These are phyloP conservation scores for Aphanocladium album DNA, from an alignment of 2,329 filamentous ascomycete species.

Conservation along the genomic window DNA sequence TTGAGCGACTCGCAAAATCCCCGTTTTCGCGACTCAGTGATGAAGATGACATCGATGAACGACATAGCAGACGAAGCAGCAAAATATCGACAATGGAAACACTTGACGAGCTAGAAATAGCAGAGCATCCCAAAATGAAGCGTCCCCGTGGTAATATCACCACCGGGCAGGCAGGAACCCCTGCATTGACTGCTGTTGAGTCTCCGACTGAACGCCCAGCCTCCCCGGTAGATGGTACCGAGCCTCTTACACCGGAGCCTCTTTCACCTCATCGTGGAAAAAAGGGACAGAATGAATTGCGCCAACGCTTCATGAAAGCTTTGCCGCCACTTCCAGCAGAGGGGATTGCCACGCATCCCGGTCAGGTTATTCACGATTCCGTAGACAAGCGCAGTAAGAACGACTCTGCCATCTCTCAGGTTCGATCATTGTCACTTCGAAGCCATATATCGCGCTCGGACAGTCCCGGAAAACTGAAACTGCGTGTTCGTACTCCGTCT, in stretches of 20 bases:
- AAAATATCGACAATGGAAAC: slow-evolving; percentile 9
- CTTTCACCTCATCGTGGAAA: slow-evolving; percentile 42
- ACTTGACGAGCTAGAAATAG: background rate
- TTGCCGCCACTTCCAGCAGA: slow-evolving; percentile 41
- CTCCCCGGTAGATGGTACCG: slow-evolving; percentile 17
- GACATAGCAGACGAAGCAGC: slow-evolving; percentile 6
- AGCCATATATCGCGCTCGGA: slow-evolving; percentile 5
- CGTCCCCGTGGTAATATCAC: slow-evolving; percentile 11
- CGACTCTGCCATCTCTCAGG: slow-evolving; percentile 12
- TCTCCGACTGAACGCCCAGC: slow-evolving; percentile 6
- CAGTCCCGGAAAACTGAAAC: slow-evolving; percentile 24
- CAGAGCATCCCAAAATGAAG: slow-evolving; percentile 6
- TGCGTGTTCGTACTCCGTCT: slow-evolving; percentile 22
- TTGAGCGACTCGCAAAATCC: slow-evolving; percentile 23
- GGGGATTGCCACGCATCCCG: background rate
- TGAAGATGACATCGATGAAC: slow-evolving; percentile 13
- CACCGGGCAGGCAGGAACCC: background rate
- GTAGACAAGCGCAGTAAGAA: background rate
- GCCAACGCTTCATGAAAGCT: slow-evolving; percentile 48
- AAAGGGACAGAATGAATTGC: slow-evolving; percentile 39
- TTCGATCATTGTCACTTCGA: slow-evolving; percentile 8
- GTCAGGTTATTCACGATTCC: background rate
- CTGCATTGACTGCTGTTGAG: background rate
- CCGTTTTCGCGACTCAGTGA: slow-evolving; percentile 19
- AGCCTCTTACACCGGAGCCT: slow-evolving; percentile 42